Evolutionary conservation across 78 protist genomes (phyloP), one percentile per base, ranked within the genome.

Genomic region (Monosiga brevicollis): DNA sequence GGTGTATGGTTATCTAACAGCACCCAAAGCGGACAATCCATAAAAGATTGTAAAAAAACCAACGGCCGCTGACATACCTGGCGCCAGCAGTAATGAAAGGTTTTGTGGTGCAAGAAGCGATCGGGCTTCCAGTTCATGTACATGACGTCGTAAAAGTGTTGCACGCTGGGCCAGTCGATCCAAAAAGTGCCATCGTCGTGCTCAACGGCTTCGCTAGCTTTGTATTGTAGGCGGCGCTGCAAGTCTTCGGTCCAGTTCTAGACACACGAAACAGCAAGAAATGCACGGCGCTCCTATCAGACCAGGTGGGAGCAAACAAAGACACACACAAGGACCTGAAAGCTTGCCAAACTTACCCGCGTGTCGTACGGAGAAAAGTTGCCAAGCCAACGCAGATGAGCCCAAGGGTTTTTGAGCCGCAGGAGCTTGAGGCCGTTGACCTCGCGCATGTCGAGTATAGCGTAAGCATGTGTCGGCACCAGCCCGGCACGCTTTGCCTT

Each of bases 101-200:
- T 0, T 0, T 36, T 24, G 49, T 34, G 32, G 82, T 35, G 62
- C 23, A 0, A 6, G 40, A 88, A 84, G 34, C 35, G 78, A 1
- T 36, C 22, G 0, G 87, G 87, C 36, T 77, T 62, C 90, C 87
- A 88, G 75, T 81, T 37, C 39, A 73, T 2, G 77, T 84, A 42
- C 32, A 88, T 20, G 29, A 76, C 3, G 1, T 32, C 37, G 54
- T 70, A 88, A 80, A 73, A 84, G 25, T 38, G 23, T 2, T 0
- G 2, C 22, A 84, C 82, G n/a, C 35, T 49, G 24, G 1, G 72
- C 81, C 81, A 84, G 41, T 78, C 70, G 37, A 88, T 88, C 88
- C 87, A 88, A 70, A 88, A 88, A 15, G 74, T 38, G 37, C 91
- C 91, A 42, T 80, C 54, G 41, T 88, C 91, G 49, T 55, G 29